These are phyloP conservation scores for Apiospora pterosperma DNA, from an alignment of 2,329 filamentous ascomycete genomes.

Conservation along the genomic window DNA sequence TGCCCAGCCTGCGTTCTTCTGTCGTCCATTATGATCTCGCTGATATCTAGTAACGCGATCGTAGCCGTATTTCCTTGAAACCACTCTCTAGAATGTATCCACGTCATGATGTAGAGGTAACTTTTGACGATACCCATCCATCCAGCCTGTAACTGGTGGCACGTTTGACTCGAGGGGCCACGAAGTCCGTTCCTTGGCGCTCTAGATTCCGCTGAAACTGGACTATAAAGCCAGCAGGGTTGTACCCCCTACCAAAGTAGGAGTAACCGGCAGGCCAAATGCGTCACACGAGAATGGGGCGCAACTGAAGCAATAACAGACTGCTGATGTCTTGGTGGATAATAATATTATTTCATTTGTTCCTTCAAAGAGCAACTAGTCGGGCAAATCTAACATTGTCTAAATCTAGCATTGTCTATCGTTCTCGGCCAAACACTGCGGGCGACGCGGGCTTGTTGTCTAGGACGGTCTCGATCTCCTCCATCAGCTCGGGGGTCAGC, in stretches of 20 bases:
- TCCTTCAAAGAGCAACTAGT: not conserved
- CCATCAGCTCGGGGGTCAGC: conserved; percentile 47
- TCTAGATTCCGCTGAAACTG: no score
- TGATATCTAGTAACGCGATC: no score
- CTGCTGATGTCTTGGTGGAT: not conserved
- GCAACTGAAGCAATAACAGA: not conserved
- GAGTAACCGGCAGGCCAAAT: not conserved
- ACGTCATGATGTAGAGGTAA: no score
- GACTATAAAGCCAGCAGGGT: not conserved
- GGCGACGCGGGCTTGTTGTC: conserved; percentile 23
- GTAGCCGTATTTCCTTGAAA: no score
- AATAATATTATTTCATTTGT: not conserved
- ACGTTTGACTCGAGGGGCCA: no score
- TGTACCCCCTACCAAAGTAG: not conserved
- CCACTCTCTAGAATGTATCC: no score
- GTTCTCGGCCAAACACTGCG: conserved; percentile 6
- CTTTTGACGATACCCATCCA: no score
- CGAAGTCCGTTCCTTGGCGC: no score
- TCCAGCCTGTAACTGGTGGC: no score
- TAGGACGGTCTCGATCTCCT: conserved; percentile 46
- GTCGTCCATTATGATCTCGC: no score
- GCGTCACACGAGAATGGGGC: not conserved
- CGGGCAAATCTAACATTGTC: not conserved
- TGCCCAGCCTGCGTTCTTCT: not conserved
- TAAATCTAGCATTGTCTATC: not conserved